These are phyloP conservation scores for Aspergillus eucalypticola DNA, from an alignment of 2,329 filamentous ascomycete genomes.

Conservation along the genomic window DNA sequence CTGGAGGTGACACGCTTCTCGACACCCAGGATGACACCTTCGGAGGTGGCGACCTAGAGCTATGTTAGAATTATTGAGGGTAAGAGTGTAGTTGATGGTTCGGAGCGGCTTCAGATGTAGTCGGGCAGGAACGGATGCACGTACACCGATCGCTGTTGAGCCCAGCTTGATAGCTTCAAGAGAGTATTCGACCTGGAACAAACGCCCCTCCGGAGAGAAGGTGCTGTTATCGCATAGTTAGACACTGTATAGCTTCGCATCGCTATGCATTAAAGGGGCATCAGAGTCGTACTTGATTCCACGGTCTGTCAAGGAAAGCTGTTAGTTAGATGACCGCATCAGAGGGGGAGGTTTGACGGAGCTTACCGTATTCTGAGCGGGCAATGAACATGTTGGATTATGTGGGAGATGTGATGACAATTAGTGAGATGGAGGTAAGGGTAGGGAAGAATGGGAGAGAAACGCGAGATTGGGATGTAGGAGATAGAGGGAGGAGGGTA, in stretches of 20 bases:
- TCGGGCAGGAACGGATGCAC: constrained; percentile 25
- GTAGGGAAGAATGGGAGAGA: not conserved
- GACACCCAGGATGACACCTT: constrained; percentile 93
- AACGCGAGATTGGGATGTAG: constrained; percentile 9
- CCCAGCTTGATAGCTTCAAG: constrained; percentile 99
- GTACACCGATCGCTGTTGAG: constrained; percentile 91
- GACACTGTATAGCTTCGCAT: constrained; percentile 15
- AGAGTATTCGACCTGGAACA: constrained; percentile 99
- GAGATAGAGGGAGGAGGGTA: not conserved
- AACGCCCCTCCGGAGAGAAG: constrained; percentile 98
- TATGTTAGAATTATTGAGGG: constrained; percentile 16
- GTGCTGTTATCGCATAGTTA: constrained; percentile 62
- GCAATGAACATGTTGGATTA: constrained; percentile 92
- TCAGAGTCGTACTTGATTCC: constrained; percentile 79
- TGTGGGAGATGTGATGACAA: constrained; percentile 20
- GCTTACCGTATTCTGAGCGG: constrained; percentile 98
- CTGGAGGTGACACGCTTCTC: constrained; percentile 99
- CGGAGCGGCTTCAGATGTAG: not conserved
- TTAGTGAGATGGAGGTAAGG: not conserved
- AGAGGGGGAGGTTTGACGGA: constrained; percentile 26
- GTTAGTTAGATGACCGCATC: constrained; percentile 45
- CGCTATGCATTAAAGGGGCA: constrained; percentile 6
- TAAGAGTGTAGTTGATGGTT: not conserved
- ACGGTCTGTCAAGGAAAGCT: constrained; percentile 65
- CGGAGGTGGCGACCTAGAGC: constrained; percentile 75